phyloP scores from a whole-genome alignment of 257 asterid genomes.

The Ballota nigra region DNA sequence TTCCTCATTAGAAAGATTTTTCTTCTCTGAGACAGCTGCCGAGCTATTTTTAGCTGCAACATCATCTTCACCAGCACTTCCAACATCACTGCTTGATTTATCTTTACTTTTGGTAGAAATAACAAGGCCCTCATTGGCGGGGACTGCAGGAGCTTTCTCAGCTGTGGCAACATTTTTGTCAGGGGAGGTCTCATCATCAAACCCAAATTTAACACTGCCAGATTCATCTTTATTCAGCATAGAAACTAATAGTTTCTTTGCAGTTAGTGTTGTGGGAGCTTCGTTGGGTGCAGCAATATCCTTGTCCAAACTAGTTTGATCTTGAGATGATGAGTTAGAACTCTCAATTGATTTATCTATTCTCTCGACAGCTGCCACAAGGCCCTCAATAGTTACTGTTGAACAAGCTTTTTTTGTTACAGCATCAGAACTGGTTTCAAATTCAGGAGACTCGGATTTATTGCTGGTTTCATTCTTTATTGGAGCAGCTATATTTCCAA shows the following conservation, averaged over 20 bases:
- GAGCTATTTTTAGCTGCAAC: slow-evolving; percentile 8
- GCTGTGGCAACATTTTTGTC: no score
- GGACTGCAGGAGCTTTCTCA: neutral
- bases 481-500: slow-evolving; percentile 27
- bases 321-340: no score
- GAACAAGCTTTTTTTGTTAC: slow-evolving; percentile 16
- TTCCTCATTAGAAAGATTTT: slow-evolving; percentile 9
- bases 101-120: slow-evolving; percentile 27
- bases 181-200: no score
- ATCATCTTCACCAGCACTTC: slow-evolving; percentile 9
- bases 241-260: slow-evolving; percentile 8
- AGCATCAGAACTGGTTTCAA: neutral
- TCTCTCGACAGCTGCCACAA: neutral
- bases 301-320: no score
- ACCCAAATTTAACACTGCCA: neutral
- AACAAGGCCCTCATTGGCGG: slow-evolving; percentile 21
- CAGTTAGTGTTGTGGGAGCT: no score
- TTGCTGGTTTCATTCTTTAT: slow-evolving; percentile 31
- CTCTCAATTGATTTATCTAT: no score
- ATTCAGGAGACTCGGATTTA: slow-evolving; percentile 17
- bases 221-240: slow-evolving; percentile 13
- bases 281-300: no score
- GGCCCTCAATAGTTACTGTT: slow-evolving; percentile 9
- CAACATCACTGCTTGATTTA: slow-evolving; percentile 7
- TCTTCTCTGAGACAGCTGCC: neutral